A percentile compares a stretch with the other conserved stretches of the same genome.
phyloP scores from a whole-genome alignment of 2,329 filamentous ascomycete species.

The Pyrenophora tritici-repentis region DNA sequence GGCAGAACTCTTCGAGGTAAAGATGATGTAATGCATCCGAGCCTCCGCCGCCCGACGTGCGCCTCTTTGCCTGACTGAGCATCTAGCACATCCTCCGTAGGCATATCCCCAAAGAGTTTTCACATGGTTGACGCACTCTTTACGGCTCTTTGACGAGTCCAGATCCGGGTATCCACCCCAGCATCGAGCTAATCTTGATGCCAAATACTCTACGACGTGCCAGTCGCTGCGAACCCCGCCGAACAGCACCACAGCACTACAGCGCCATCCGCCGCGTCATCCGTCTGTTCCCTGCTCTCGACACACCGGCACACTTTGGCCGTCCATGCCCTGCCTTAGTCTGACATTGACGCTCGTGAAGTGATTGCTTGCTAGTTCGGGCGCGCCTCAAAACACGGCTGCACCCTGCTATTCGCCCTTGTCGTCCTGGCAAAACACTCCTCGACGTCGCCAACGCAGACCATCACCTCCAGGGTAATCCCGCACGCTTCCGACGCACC shows the following conservation, averaged over 20 bases:
- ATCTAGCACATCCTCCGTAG: slow-evolving; percentile 6
- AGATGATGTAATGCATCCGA: slow-evolving; percentile 38
- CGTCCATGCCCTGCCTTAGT: slow-evolving; percentile 25
- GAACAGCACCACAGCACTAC: slow-evolving; percentile 6
- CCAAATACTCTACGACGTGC: not conserved
- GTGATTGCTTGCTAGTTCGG: slow-evolving; percentile 25
- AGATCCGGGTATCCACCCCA: not conserved
- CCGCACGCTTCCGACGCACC: slow-evolving; percentile 40
- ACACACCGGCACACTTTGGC: slow-evolving; percentile 21
- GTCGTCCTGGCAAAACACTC: slow-evolving; percentile 28
- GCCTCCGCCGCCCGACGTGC: slow-evolving; percentile 18
- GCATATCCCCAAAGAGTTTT: slow-evolving; percentile 16
- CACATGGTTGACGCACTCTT: slow-evolving; percentile 3
- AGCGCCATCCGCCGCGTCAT: slow-evolving; percentile 33
- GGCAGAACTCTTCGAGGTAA: slow-evolving; percentile 15
- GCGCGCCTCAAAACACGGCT: slow-evolving; percentile 35
- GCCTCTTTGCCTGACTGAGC: not conserved
- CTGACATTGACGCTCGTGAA: slow-evolving; percentile 17
- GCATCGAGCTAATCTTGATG: not conserved
- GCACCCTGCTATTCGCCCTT: slow-evolving; percentile 33
- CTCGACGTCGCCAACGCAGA: slow-evolving; percentile 34
- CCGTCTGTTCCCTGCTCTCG: slow-evolving; percentile 30
- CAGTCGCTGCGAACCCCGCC: slow-evolving; percentile 25
- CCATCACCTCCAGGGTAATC: slow-evolving; percentile 34
- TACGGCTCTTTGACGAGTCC: not conserved